A percentile compares a stretch with the other conserved stretches of the same genome.
Conservation (phyloP, 352 stramenopile species). For the Phytophthora pistaciae region DNA sequence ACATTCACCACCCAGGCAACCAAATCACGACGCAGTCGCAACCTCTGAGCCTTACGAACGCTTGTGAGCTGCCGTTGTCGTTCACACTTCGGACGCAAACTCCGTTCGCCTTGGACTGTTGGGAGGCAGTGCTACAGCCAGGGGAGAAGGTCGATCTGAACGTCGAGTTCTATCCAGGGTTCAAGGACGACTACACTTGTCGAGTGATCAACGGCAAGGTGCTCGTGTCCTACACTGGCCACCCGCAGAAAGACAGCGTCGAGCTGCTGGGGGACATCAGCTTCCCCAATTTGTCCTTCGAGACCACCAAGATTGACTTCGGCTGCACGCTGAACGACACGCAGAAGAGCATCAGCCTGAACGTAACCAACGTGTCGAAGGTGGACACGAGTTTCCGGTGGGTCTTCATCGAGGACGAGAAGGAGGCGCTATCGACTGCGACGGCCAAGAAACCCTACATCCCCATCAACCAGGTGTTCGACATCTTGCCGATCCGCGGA, state of each 20-base stretch:
- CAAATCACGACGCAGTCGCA: constrained; percentile 76
- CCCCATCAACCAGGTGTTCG: constrained; percentile 94
- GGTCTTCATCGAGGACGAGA: constrained; percentile 96
- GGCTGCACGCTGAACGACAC: constrained; percentile 97
- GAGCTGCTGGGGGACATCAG: constrained; percentile 93
- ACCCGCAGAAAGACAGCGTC: constrained; percentile 93
- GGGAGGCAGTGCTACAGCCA: constrained; percentile 89
- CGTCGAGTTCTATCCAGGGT: constrained; percentile 95
- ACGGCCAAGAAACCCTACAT: constrained; percentile 89
- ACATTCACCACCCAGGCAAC: constrained; percentile 83
- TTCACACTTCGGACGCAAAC: constrained; percentile 92
- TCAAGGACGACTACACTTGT: constrained; percentile 92
- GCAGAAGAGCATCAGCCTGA: constrained; percentile 88
- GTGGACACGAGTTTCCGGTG: constrained; percentile 91
- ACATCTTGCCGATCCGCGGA: constrained; percentile 94
- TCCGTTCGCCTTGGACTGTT: constrained; percentile 94
- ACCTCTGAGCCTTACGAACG: constrained; percentile 88
- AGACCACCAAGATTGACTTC: constrained; percentile 93
- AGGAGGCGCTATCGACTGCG: constrained; percentile 60
- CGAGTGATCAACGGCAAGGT: constrained; percentile 91
- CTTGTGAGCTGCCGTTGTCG: constrained; percentile 87
- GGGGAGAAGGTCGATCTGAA: constrained; percentile 80
- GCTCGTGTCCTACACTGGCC: constrained; percentile 82
- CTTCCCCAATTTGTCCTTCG: constrained; percentile 96
- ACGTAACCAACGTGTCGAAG: constrained; percentile 92